These are phyloP conservation scores for Aspergillus arachidicola DNA, from an alignment of 2,329 filamentous ascomycete species.

Conservation along the genomic window DNA sequence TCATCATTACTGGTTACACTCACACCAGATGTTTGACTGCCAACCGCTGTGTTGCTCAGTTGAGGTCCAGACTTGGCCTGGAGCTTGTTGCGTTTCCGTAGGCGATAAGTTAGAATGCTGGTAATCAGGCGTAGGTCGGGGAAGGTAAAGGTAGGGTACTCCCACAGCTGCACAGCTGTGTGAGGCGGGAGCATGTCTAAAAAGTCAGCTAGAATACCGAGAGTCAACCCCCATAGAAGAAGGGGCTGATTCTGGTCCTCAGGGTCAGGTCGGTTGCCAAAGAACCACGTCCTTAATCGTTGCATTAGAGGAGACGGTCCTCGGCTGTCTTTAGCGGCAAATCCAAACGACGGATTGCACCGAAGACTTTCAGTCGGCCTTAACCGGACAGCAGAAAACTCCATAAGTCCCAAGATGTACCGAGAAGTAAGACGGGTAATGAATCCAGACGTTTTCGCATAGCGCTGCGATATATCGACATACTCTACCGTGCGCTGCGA, in stretches of 20 bases:
- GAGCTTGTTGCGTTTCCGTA: conserved; percentile 55
- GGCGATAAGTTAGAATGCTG: conserved; percentile 60
- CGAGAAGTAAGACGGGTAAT: conserved; percentile 58
- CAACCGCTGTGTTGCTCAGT: conserved; percentile 34
- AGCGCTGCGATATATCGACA: conserved; percentile 65
- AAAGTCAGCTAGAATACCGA: conserved; percentile 69
- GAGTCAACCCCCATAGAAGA: conserved; percentile 68
- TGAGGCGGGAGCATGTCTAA: conserved; percentile 67
- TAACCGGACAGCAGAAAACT: conserved; percentile 66
- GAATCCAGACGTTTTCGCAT: conserved; percentile 59
- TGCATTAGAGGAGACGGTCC: conserved; percentile 27
- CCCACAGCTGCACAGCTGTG: conserved; percentile 64
- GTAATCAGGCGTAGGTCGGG: conserved; percentile 63
- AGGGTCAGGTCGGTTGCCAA: conserved; percentile 31
- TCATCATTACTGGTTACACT: conserved; percentile 24
- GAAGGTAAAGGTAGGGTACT: conserved; percentile 68
- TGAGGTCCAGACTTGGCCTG: conserved; percentile 36
- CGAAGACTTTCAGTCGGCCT: conserved; percentile 64
- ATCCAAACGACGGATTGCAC: conserved; percentile 56
- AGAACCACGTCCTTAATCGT: conserved; percentile 30
- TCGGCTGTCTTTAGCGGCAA: conserved; percentile 43
- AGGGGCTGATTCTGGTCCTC: conserved; percentile 50
- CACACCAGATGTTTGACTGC: conserved; percentile 38
- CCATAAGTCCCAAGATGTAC: conserved; percentile 65
- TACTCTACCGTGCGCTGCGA: conserved; percentile 63